A percentile compares a stretch with the other conserved stretches of the same genome.
These are phyloP conservation scores for Plantago elongata DNA, from an alignment of 257 asterid genomes.

Conservation along the genomic window DNA sequence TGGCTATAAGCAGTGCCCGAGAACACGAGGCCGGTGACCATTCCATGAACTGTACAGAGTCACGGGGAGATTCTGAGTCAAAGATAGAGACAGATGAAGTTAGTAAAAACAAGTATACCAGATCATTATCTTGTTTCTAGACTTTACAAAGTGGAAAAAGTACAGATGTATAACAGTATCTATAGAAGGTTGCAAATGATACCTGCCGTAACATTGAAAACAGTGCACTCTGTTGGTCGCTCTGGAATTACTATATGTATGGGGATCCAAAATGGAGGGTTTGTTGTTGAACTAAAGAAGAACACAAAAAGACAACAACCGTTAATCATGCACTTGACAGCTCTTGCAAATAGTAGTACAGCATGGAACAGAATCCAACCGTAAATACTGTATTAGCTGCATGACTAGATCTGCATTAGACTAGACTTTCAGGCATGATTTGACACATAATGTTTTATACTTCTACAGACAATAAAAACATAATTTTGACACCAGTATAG, in stretches of 20 bases:
- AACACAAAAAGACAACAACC: conserved; percentile 17
- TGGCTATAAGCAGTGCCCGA: conserved; percentile 87
- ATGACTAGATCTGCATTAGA: no score
- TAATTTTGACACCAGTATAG: no score
- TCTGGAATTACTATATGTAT: conserved; percentile 92
- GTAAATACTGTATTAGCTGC: no score
- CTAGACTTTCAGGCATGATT: no score
- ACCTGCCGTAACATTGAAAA: conserved; percentile 98
- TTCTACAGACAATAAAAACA: no score
- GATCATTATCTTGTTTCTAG: conserved; percentile 1
- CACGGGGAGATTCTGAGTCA: conserved; percentile 87
- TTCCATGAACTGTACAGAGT: conserved; percentile 93
- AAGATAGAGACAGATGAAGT: conserved; percentile 8
- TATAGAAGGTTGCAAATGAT: conserved; percentile 24
- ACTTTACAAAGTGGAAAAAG: no score
- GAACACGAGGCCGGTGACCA: conserved; percentile 96
- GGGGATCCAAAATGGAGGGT: conserved; percentile 97
- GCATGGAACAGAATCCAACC: neutral
- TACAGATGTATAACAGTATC: conserved; percentile 1
- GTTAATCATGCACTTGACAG: conserved; percentile 12
- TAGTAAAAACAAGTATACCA: neutral
- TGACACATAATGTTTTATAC: no score
- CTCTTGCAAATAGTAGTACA: conserved; percentile 5
- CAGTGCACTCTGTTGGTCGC: conserved; percentile 95
- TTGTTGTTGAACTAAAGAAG: conserved; percentile 73